Evolutionary conservation across 805 yeast genomes (phyloP).

Genomic region (Cephaloascus albidus): DNA sequence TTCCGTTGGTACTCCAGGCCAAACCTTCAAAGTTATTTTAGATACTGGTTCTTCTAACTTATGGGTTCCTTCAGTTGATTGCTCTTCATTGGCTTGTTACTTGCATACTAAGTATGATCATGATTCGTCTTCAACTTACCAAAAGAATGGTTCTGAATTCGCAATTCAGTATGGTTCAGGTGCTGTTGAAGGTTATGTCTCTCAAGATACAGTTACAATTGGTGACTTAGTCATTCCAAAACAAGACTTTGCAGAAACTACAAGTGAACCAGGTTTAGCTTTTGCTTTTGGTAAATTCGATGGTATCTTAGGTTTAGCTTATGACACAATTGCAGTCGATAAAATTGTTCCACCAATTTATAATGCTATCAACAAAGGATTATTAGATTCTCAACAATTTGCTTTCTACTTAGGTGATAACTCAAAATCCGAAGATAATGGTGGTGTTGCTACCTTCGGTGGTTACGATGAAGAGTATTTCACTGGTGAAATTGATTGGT

Average conservation of each 20-base stretch:
- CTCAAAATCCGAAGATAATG: slow-evolving; percentile 53
- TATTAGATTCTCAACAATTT: slow-evolving; percentile 77
- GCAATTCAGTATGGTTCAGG: slow-evolving; percentile 91
- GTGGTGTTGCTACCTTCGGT: slow-evolving; percentile 94
- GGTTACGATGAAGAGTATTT: slow-evolving; percentile 76
- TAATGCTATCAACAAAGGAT: slow-evolving; percentile 74
- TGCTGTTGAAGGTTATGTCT: slow-evolving; percentile 82
- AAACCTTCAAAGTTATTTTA: slow-evolving; percentile 83
- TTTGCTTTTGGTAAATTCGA: slow-evolving; percentile 98
- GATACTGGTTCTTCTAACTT: slow-evolving; percentile 96
- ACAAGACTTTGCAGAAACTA: slow-evolving; percentile 96
- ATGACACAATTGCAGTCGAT: slow-evolving; percentile 84
- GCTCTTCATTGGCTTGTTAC: slow-evolving; percentile 92
- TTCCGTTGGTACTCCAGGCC: slow-evolving; percentile 87
- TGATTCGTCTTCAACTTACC: slow-evolving; percentile 70
- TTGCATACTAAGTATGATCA: slow-evolving; percentile 89
- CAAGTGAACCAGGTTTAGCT: slow-evolving; percentile 94
- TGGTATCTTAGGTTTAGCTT: slow-evolving; percentile 93
- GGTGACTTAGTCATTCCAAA: slow-evolving; percentile 80
- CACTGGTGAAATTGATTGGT: slow-evolving; percentile 82
- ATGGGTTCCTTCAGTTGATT: slow-evolving; percentile 90
- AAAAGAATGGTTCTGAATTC: slow-evolving; percentile 80
- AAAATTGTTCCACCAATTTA: slow-evolving; percentile 89
- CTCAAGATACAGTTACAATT: slow-evolving; percentile 72
- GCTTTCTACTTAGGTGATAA: slow-evolving; percentile 86